Evolutionary conservation across 1,284 basidiomycete genomes (phyloP).

Genomic region (Apiotrichum sp.): DNA sequence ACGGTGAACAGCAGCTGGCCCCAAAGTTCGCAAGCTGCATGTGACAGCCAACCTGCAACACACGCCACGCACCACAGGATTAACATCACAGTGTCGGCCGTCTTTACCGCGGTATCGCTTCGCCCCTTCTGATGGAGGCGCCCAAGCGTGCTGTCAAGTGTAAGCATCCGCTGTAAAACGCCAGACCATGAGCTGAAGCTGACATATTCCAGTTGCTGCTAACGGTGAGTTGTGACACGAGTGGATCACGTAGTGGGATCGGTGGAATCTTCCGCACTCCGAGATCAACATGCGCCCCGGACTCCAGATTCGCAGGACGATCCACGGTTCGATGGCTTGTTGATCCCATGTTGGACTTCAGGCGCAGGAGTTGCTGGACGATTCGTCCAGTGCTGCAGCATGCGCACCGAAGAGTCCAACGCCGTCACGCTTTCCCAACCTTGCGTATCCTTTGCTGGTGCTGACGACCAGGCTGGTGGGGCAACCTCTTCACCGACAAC

Average conservation of each 20-base stretch:
- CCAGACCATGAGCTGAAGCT: constrained; percentile 29
- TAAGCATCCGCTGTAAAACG: constrained; percentile 50
- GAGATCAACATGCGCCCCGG: no score
- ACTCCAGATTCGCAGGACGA: no score
- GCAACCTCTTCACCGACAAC: constrained; percentile 52
- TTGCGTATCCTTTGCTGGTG: not conserved
- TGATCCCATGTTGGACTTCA: no score
- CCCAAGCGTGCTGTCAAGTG: constrained; percentile 99
- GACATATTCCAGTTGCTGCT: constrained; percentile 27
- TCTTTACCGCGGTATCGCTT: constrained; percentile 88
- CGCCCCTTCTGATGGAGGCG: constrained; percentile 90
- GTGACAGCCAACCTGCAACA: no score
- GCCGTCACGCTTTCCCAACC: no score
- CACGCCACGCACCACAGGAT: not conserved
- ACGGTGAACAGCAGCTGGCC: not conserved
- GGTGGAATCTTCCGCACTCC: no score
- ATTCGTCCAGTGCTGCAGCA: no score
- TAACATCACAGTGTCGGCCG: constrained; percentile 58
- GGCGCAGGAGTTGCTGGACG: no score
- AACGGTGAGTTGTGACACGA: constrained; percentile 23
- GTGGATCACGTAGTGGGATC: no score
- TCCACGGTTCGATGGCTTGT: no score
- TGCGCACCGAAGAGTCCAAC: no score
- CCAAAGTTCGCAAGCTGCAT: not conserved
- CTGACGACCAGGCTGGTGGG: constrained; percentile 88